Evolutionary conservation across 2,329 filamentous ascomycete genomes (phyloP).

Genomic region (Fusarium nisikadoi): DNA sequence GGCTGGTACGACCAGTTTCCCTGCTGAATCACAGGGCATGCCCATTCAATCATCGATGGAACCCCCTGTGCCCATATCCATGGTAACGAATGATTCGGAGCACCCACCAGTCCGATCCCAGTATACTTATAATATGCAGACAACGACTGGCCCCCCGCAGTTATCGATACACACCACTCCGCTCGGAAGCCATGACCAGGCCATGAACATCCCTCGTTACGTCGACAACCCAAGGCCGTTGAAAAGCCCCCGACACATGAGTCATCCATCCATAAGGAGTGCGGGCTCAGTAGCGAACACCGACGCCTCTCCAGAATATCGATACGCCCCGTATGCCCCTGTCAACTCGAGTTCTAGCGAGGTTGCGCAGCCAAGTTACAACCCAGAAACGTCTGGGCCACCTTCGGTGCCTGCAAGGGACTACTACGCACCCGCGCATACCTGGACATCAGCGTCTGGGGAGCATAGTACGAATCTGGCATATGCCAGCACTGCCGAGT

Average conservation of each 20-base stretch:
- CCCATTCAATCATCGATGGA: conserved; percentile 63
- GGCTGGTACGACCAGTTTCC: conserved; percentile 59
- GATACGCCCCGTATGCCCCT: conserved; percentile 60
- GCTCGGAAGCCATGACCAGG: conserved; percentile 55
- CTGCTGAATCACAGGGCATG: conserved; percentile 64
- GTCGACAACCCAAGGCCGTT: conserved; percentile 66
- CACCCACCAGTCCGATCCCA: conserved; percentile 62
- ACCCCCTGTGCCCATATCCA: conserved; percentile 62
- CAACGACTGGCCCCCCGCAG: conserved; percentile 61
- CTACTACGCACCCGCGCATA: conserved; percentile 63
- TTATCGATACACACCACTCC: conserved; percentile 55
- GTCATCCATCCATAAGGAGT: conserved; percentile 65
- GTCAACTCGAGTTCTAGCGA: conserved; percentile 47
- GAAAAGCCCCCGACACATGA: conserved; percentile 66
- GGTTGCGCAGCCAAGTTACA: conserved; percentile 47
- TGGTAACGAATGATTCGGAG: conserved; percentile 61
- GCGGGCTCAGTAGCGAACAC: conserved; percentile 59
- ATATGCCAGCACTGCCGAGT: conserved; percentile 58
- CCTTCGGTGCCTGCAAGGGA: conserved; percentile 54
- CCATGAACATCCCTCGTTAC: conserved; percentile 66
- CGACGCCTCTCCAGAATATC: conserved; percentile 64
- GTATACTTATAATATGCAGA: conserved; percentile 65
- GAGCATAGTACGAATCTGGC: conserved; percentile 58
- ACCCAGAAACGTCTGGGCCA: conserved; percentile 46
- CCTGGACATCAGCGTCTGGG: conserved; percentile 63